Conservation (phyloP, 1,284 basidiomycete genomes). For the Exsudoporus floridanus region DNA sequence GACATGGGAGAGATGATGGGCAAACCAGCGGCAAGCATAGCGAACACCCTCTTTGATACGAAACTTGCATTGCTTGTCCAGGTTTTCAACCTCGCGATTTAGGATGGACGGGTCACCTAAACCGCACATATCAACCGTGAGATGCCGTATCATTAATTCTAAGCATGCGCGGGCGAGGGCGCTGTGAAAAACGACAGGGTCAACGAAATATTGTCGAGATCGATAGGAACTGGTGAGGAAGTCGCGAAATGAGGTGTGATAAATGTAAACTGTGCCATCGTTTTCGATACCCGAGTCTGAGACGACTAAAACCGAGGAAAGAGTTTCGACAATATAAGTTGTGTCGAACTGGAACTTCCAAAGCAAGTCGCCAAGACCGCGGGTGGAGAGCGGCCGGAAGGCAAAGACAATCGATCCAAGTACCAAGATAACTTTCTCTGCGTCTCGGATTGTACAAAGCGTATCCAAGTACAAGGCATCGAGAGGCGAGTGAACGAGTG, state of each 20-base stretch:
- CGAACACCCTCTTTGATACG: conserved; percentile 15
- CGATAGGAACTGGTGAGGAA: conserved; percentile 20
- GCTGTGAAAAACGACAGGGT: conserved; percentile 12
- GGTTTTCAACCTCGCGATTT: conserved; percentile 19
- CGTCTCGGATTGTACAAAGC: conserved; percentile 11
- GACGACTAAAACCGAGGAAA: conserved; percentile 19
- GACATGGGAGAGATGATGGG: conserved; percentile 18
- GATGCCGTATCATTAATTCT: conserved; percentile 17
- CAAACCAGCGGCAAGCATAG: conserved; percentile 27
- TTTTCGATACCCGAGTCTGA: conserved; percentile 7
- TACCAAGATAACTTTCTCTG: conserved; percentile 10
- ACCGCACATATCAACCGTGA: conserved; percentile 18
- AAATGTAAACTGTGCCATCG: conserved; percentile 16
- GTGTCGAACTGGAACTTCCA: conserved; percentile 8
- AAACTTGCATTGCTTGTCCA: conserved; percentile 11
- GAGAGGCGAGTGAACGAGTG: conserved; percentile 15
- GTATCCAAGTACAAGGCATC: conserved; percentile 21
- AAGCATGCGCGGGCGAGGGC: conserved; percentile 19
- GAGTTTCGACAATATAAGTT: conserved; percentile 7
- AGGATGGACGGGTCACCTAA: conserved; percentile 15
- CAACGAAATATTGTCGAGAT: conserved; percentile 17
- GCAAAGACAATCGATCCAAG: conserved; percentile 20
- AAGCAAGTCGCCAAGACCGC: conserved; percentile 19
- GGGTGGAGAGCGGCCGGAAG: conserved; percentile 15
- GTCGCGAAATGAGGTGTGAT: conserved; percentile 29